Evolutionary conservation across 805 yeast genomes (phyloP).

Genomic region (Saccharomycopsis olivae): DNA sequence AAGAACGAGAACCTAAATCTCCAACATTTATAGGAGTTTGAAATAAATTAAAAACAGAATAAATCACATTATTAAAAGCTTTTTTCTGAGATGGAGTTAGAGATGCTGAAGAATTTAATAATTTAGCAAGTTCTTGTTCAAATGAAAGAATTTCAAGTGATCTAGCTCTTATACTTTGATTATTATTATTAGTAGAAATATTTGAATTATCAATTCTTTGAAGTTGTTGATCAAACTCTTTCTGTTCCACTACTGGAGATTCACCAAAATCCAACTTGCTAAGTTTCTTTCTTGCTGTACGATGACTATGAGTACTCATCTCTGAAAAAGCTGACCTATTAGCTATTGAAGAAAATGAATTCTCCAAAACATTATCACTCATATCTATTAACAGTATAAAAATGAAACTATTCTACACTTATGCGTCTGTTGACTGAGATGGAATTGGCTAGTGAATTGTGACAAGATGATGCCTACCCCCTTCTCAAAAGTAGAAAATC

Average conservation of each 20-base stretch:
- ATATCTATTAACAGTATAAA: too few species aligned
- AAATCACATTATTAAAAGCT: constrained; percentile 20
- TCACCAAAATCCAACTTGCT: constrained; percentile 12
- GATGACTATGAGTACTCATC: too few species aligned
- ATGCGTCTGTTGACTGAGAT: too few species aligned
- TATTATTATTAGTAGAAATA: not conserved
- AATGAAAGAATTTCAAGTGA: constrained; percentile 25
- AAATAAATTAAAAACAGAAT: constrained; percentile 23
- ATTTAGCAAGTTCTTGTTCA: constrained; percentile 23
- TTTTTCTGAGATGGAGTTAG: constrained; percentile 18
- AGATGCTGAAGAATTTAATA: constrained; percentile 19
- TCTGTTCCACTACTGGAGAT: not conserved
- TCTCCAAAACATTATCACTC: too few species aligned
- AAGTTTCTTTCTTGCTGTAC: constrained; percentile 4
- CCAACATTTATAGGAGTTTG: constrained; percentile 19
- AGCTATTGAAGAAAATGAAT: too few species aligned
- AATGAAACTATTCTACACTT: too few species aligned
- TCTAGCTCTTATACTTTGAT: constrained; percentile 4
- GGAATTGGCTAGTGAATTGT: too few species aligned
- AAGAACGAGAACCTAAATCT: constrained; percentile 12
- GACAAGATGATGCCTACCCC: too few species aligned
- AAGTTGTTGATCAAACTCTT: not conserved
- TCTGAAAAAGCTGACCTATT: too few species aligned
- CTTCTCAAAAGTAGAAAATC: too few species aligned
- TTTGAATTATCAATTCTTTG: not conserved